A percentile compares a stretch with the other conserved stretches of the same genome.
Conservation (phyloP, 2,329 filamentous ascomycete genomes). For the Neofusicoccum sp. region DNA sequence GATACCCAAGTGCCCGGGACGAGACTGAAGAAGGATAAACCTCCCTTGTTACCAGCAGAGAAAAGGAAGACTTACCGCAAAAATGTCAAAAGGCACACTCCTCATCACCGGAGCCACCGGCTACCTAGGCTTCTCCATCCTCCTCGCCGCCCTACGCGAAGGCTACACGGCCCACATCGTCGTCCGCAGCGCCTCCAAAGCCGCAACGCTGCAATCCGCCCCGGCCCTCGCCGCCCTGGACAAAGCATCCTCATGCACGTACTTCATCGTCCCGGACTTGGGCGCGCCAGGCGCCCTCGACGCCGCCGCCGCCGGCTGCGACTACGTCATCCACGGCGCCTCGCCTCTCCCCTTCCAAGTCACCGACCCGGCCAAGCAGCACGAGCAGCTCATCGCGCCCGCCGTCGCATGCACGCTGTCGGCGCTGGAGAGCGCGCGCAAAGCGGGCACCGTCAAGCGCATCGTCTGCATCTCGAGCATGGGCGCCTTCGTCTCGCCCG, state of each 20-base stretch:
- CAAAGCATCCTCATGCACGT: not conserved
- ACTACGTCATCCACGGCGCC: conserved; percentile 20
- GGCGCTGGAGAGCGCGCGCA: conserved; percentile 12
- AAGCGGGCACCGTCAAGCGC: conserved; percentile 12
- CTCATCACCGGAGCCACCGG: conserved; percentile 36
- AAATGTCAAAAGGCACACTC: conserved; percentile 16
- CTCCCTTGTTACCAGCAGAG: no score
- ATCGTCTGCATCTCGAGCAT: conserved; percentile 18
- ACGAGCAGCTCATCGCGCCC: conserved; percentile 3
- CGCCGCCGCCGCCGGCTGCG: conserved; percentile 31
- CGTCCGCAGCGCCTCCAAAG: conserved; percentile 23
- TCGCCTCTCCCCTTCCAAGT: conserved; percentile 18
- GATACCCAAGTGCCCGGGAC: no score
- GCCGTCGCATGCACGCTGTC: conserved; percentile 19
- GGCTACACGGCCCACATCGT: conserved; percentile 33
- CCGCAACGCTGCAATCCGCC: not conserved
- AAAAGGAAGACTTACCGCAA: no score
- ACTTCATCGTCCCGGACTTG: conserved; percentile 38
- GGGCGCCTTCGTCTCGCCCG: conserved; percentile 6
- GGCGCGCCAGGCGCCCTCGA: conserved; percentile 36
- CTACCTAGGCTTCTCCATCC: conserved; percentile 32
- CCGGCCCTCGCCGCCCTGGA: conserved; percentile 14
- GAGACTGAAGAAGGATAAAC: no score
- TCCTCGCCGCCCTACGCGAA: conserved; percentile 26
- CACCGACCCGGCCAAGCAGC: conserved; percentile 6